Percentiles rank a stretch among this genome's conserved stretches.
phyloP scores from a whole-genome alignment of 768 basidiomycete genomes.

The Termitomyces eurrhizus region DNA sequence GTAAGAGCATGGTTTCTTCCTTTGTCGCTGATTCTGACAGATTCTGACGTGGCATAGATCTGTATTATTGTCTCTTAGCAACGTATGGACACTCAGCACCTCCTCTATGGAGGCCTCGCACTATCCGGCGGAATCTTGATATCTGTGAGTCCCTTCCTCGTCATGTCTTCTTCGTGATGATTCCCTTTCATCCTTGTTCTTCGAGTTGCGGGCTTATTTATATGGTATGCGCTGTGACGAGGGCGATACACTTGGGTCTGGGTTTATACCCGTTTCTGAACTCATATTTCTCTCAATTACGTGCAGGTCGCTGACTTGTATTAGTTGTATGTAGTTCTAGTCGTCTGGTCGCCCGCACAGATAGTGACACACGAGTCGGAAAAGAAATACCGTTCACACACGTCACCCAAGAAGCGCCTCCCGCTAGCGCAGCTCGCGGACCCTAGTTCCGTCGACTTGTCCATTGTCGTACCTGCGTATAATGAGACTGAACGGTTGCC shows the following conservation, averaged over 20 bases:
- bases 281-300: background rate
- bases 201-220: slow-evolving; percentile 62
- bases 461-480: slow-evolving; percentile 87
- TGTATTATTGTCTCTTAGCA: slow-evolving; percentile 10
- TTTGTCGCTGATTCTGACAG: background rate
- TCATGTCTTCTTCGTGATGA: slow-evolving; percentile 42
- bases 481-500: slow-evolving; percentile 87
- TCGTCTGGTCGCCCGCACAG: slow-evolving; percentile 71
- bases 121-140: slow-evolving; percentile 27
- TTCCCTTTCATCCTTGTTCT: slow-evolving; percentile 90
- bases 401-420: slow-evolving; percentile 48
- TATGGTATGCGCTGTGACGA: slow-evolving; percentile 50
- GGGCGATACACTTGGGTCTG: slow-evolving; percentile 61
- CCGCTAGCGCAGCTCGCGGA: slow-evolving; percentile 57
- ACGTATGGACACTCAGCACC: slow-evolving; percentile 25
- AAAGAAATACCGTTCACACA: slow-evolving; percentile 57
- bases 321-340: slow-evolving; percentile 66
- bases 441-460: slow-evolving; percentile 61
- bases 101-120: slow-evolving; percentile 34
- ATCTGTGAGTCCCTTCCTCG: slow-evolving; percentile 31
- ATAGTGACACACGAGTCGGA: slow-evolving; percentile 65
- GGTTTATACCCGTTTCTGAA: slow-evolving; percentile 39
- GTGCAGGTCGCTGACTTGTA: slow-evolving; percentile 18
- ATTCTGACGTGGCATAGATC: slow-evolving; percentile 6
- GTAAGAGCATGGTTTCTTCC: slow-evolving; percentile 6